phyloP scores from a whole-genome alignment of 805 yeast species.

The Kuraishia molischiana region DNA sequence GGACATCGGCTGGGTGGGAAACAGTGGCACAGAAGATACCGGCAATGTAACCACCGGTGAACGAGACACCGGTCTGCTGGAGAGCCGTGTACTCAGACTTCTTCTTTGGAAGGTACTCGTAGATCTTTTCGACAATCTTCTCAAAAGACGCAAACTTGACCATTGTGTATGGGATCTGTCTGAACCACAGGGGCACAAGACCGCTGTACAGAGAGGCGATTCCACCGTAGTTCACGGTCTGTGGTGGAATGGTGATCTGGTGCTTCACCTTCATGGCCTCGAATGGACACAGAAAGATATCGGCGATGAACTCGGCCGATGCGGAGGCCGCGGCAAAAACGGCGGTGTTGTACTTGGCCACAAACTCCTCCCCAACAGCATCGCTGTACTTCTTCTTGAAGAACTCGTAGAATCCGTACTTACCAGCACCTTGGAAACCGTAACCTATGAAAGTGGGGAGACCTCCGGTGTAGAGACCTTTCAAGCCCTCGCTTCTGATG shows the following conservation, averaged over 20 bases:
- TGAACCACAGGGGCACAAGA: constrained; percentile 83
- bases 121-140: constrained; percentile 76
- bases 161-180: constrained; percentile 99
- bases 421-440: constrained; percentile 94
- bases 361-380: constrained; percentile 51
- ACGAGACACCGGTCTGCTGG: constrained; percentile 91
- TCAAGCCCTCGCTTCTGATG: constrained; percentile 60
- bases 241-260: constrained; percentile 88
- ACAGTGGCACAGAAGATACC: constrained; percentile 95
- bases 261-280: constrained; percentile 93
- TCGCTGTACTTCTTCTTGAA: constrained; percentile 76
- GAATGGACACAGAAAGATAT: constrained; percentile 81
- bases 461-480: constrained; percentile 75
- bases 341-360: constrained; percentile 58
- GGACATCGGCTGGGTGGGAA: constrained; percentile 98
- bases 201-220: constrained; percentile 60
- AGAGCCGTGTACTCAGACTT: constrained; percentile 60
- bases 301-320: constrained; percentile 90
- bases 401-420: constrained; percentile 89
- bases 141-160: constrained; percentile 94
- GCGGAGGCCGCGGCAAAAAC: constrained; percentile 83
- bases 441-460: constrained; percentile 93
- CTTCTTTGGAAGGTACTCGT: constrained; percentile 58
- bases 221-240: constrained; percentile 65
- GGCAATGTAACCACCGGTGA: constrained; percentile 92